Evolutionary conservation across 208 protist species (phyloP), one percentile per base, ranked within the genome.

Genomic region (Acanthamoeba castellanii): DNA sequence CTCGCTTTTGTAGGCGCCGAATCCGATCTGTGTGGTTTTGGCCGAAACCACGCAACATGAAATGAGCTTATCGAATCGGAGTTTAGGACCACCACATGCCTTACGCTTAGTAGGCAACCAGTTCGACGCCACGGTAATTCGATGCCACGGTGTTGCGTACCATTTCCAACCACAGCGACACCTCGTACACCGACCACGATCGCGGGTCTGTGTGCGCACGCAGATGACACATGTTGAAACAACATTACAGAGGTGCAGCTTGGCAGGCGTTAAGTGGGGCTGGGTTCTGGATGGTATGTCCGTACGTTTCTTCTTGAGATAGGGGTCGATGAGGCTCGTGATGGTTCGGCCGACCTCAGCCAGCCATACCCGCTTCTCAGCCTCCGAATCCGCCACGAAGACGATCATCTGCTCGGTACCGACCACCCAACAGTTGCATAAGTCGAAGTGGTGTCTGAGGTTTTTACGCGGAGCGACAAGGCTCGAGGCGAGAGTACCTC

Each of bases 221-320:
- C 37, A 47, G 42, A 47, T 47, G 42, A 2, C 22, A 50, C 13
- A 92, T n/a, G 45, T 20, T 55, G 20, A 92, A 5, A 16, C 25
- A 61, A 61, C 13, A 9, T 30, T 66, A 61, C 34, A n/a, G 27
- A 5, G 52, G 47, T 25, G n/a, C 42, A n/a, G n/a, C 9, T 68
- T 37, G 0, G 52, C 27, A 1, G n/a, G 18, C 3, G 30, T 91
- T 18, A 14, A 91, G 18, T 14, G 50, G 18, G 0, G 14, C 2
- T 20, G 14, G 20, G 37, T 82, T 82, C 1, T 50, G 13, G 27
- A 13, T n/a, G 18, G 16, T 42, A 22, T 52, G 18, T 57, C 27
- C n/a, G 90, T 82, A 94, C 90, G 68, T 22, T 94, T 94, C 30
- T 94, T 76, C 66, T 59, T 94, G 27, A 94, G 42, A 42, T 84